These are phyloP conservation scores for Antrodiella citrinella DNA, from an alignment of 768 basidiomycete species.

Conservation along the genomic window DNA sequence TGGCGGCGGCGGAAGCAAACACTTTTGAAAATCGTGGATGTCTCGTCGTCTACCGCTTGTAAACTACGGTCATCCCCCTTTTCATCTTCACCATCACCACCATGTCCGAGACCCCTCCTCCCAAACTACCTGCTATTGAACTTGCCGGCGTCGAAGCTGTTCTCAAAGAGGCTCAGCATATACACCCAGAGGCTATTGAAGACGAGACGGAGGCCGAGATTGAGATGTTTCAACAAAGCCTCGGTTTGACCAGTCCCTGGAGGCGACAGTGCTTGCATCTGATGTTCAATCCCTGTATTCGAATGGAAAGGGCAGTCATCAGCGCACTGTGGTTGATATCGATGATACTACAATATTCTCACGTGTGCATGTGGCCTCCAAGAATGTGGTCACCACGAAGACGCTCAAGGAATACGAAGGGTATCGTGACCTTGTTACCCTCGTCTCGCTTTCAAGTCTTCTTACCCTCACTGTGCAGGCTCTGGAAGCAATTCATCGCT, in stretches of 20 bases:
- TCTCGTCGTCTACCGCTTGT: too few species aligned
- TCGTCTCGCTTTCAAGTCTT: neutral
- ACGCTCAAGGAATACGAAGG: neutral
- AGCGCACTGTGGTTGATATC: too few species aligned
- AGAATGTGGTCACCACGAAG: neutral
- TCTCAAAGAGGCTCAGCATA: neutral
- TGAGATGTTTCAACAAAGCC: neutral
- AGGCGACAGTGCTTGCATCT: too few species aligned
- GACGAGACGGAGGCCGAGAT: conserved; percentile 1
- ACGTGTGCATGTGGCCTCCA: conserved; percentile 1
- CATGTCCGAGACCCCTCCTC: too few species aligned
- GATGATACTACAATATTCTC: neutral
- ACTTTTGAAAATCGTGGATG: too few species aligned
- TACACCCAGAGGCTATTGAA: neutral
- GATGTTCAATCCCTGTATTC: too few species aligned
- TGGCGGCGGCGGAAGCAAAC: too few species aligned
- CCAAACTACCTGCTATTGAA: too few species aligned
- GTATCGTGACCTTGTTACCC: neutral
- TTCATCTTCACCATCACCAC: too few species aligned
- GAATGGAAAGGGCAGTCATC: too few species aligned
- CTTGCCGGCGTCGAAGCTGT: neutral
- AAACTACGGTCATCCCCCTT: too few species aligned
- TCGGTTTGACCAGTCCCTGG: neutral
- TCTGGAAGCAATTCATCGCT: conserved; percentile 2
- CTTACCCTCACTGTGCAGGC: too few species aligned